Conservation (phyloP, 2,329 filamentous ascomycete species). For the Rasamsonia emersonii region DNA sequence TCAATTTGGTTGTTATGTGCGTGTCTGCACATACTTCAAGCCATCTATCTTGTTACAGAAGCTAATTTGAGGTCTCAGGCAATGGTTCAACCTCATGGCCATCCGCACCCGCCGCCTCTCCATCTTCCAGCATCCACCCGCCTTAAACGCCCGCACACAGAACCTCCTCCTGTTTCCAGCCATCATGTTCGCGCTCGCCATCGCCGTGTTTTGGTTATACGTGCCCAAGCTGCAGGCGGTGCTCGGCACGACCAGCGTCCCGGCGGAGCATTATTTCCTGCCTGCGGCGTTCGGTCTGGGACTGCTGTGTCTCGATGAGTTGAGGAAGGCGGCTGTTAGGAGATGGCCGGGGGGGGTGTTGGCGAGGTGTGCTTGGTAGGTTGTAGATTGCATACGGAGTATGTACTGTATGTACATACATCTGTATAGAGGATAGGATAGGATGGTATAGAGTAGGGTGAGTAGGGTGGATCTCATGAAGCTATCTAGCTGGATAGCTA, state of each 20-base stretch:
- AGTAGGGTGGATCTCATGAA: too few relatives aligned
- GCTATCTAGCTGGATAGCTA: too few relatives aligned
- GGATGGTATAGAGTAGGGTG: too few relatives aligned
- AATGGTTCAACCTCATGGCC: conserved; percentile 67
- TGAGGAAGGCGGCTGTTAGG: conserved; percentile 54
- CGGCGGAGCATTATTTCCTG: conserved; percentile 67
- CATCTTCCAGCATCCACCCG: conserved; percentile 64
- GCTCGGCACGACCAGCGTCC: conserved; percentile 54
- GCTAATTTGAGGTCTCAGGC: conserved; percentile 29
- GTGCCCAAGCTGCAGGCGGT: conserved; percentile 55
- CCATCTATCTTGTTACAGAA: neutral
- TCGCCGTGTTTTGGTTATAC: conserved; percentile 61
- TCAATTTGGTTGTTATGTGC: conserved; percentile 70
- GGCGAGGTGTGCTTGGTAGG: conserved; percentile 56
- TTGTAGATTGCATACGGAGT: conserved; percentile 1
- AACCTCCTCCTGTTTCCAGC: conserved; percentile 64
- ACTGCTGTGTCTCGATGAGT: conserved; percentile 58
- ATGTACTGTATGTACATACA: too few relatives aligned
- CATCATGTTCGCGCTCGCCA: conserved; percentile 58
- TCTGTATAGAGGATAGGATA: too few relatives aligned
- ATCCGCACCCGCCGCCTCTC: conserved; percentile 57
- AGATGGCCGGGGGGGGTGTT: conserved; percentile 50
- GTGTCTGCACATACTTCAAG: too few relatives aligned
- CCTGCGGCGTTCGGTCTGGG: conserved; percentile 63
- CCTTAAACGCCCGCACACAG: conserved; percentile 55